phyloP scores from a whole-genome alignment of 306 rosid genomes.

The Fragaria iinumae region DNA sequence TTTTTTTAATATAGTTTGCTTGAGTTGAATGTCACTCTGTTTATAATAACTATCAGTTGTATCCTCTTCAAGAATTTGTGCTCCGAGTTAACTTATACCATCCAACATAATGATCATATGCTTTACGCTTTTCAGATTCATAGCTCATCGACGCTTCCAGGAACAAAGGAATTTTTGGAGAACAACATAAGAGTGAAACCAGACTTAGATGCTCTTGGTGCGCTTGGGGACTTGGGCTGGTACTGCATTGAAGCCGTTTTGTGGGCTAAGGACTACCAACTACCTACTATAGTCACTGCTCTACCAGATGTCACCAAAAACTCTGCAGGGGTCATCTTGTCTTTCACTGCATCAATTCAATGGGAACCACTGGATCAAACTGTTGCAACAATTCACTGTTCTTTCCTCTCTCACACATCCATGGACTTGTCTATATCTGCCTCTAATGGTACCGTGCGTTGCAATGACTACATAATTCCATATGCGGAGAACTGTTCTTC shows the following conservation, averaged over 20 bases:
- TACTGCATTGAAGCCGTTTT: constrained; percentile 70
- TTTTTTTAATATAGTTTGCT: not conserved
- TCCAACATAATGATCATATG: too few species aligned
- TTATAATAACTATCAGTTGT: not conserved
- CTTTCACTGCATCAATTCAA: constrained; percentile 51
- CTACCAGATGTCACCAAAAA: constrained; percentile 51
- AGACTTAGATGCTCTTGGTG: constrained; percentile 71
- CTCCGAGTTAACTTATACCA: not conserved
- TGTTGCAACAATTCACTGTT: constrained; percentile 60
- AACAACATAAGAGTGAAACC: constrained; percentile 61
- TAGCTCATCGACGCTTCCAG: constrained; percentile 56
- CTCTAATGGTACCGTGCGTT: constrained; percentile 51
- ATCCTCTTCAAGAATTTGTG: not conserved
- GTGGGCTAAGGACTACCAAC: constrained; percentile 65
- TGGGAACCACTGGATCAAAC: constrained; percentile 51
- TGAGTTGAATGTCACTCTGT: not conserved
- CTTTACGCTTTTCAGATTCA: constrained; percentile 43
- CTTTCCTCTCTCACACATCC: constrained; percentile 59
- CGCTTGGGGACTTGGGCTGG: constrained; percentile 71
- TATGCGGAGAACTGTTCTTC: constrained; percentile 49
- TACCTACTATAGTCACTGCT: constrained; percentile 52
- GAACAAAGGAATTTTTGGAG: constrained; percentile 43
- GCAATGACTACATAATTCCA: constrained; percentile 65
- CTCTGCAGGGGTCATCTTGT: constrained; percentile 54
- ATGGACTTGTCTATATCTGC: constrained; percentile 62